A percentile compares a stretch with the other conserved stretches of the same genome.
These are phyloP conservation scores for Turritis glabra DNA, from an alignment of 345 rosid genomes.

Conservation along the genomic window DNA sequence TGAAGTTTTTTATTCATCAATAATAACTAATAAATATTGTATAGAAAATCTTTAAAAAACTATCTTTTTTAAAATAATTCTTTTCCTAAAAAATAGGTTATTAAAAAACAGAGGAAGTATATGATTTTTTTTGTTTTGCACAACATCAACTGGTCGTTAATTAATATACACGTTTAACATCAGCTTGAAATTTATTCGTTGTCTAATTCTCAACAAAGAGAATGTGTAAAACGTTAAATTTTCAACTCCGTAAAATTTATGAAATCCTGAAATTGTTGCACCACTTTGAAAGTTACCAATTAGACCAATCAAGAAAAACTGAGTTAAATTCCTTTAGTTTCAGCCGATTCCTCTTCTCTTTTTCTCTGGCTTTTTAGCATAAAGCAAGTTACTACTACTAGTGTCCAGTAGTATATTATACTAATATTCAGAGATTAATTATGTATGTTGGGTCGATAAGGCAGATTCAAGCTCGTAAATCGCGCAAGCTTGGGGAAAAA, in stretches of 20 bases:
- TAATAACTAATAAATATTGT: no score
- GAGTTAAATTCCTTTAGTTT: neutral
- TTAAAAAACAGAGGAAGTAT: no score
- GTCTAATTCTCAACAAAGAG: neutral
- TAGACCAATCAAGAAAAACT: neutral
- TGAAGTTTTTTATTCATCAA: no score
- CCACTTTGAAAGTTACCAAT: neutral
- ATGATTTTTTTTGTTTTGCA: neutral
- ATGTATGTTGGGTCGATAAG: constrained; percentile 15
- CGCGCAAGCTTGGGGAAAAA: constrained; percentile 5
- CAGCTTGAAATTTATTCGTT: neutral
- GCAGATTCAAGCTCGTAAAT: constrained; percentile 35
- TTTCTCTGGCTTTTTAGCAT: neutral
- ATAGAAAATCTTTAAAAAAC: no score
- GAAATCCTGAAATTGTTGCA: neutral
- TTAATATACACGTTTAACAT: neutral
- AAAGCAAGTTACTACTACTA: neutral
- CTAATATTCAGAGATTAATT: constrained; percentile 17
- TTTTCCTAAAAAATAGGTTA: no score
- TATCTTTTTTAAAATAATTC: no score
- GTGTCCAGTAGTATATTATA: neutral
- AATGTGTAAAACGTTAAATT: neutral
- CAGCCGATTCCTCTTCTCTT: neutral
- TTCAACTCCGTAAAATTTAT: neutral
- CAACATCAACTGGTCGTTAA: neutral